Conservation (phyloP, 805 yeast genomes). For the Maudiozyma barnettii region DNA sequence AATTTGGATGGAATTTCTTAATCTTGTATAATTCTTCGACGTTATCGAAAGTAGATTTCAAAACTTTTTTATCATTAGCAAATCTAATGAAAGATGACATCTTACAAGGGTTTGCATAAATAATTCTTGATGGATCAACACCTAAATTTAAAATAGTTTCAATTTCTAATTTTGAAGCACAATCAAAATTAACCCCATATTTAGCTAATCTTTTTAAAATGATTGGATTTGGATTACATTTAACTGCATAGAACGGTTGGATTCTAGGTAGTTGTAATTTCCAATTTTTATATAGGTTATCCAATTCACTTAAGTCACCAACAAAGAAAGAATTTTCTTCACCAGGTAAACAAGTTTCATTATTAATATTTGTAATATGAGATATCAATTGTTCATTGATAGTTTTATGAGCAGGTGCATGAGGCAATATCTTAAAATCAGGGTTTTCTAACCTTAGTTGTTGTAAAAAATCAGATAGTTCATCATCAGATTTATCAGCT, state of each 20-base stretch:
- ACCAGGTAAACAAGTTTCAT: conserved; percentile 55
- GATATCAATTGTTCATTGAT: conserved; percentile 34
- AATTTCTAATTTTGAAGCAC: conserved; percentile 86
- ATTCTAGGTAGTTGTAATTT: conserved; percentile 53
- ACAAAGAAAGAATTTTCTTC: conserved; percentile 83
- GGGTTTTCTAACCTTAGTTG: conserved; percentile 3
- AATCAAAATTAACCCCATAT: conserved; percentile 75
- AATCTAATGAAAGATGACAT: conserved; percentile 70
- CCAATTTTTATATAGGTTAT: conserved; percentile 60
- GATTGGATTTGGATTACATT: conserved; percentile 70
- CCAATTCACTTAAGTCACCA: conserved; percentile 71
- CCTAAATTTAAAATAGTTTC: conserved; percentile 54
- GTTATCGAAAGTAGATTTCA: conserved; percentile 83
- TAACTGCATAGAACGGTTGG: conserved; percentile 87
- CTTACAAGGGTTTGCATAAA: conserved; percentile 93
- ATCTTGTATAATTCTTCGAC: conserved; percentile 74
- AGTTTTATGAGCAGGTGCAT: conserved; percentile 25
- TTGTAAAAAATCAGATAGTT: conserved; percentile 2
- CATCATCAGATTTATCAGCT: conserved; percentile 2
- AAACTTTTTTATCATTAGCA: conserved; percentile 49
- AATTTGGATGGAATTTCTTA: conserved; percentile 54
- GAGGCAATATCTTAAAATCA: conserved; percentile 15
- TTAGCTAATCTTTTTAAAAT: conserved; percentile 49
- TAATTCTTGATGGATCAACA: conserved; percentile 53
- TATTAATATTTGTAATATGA: conserved; percentile 39